phyloP scores from a whole-genome alignment of 2,329 filamentous ascomycete species.

The Dothideomycetes sp. region DNA sequence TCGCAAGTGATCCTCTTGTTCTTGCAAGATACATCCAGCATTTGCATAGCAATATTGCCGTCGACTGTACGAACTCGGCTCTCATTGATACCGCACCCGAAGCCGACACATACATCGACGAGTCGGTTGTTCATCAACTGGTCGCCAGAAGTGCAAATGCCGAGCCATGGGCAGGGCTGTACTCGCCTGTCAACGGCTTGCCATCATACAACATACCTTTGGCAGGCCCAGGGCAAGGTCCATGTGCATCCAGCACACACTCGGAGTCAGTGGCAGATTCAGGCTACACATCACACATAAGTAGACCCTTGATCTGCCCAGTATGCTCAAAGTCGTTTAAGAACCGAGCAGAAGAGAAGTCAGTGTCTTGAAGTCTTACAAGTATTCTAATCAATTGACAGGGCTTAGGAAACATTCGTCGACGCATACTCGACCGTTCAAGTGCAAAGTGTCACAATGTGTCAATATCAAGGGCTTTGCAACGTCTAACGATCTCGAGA shows the following conservation, averaged over 20 bases:
- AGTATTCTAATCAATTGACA: neutral
- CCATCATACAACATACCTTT: too few species aligned
- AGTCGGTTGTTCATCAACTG: slow-evolving; percentile 8
- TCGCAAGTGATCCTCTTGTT: neutral
- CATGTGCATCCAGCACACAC: too few species aligned
- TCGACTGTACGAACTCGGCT: neutral
- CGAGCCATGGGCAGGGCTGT: slow-evolving; percentile 6
- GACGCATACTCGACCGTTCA: slow-evolving; percentile 59
- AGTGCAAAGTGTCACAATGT: slow-evolving; percentile 53
- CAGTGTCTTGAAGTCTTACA: too few species aligned
- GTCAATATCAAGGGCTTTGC: slow-evolving; percentile 56
- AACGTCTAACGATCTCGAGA: slow-evolving; percentile 70
- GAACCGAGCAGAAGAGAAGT: slow-evolving; percentile 13
- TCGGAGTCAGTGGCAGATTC: neutral
- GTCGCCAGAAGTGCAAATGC: slow-evolving; percentile 6
- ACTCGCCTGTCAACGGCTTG: too few species aligned
- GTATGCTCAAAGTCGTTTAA: slow-evolving; percentile 7
- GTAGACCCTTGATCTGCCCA: slow-evolving; percentile 2
- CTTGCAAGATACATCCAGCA: neutral
- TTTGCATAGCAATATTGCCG: neutral
- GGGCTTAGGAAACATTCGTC: slow-evolving; percentile 60
- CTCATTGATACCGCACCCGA: neutral
- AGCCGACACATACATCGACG: slow-evolving; percentile 3
- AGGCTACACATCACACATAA: slow-evolving; percentile 2
- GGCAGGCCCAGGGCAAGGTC: too few species aligned